These are phyloP conservation scores for Capronia americana DNA, from an alignment of 2,329 filamentous ascomycete species.

Conservation along the genomic window DNA sequence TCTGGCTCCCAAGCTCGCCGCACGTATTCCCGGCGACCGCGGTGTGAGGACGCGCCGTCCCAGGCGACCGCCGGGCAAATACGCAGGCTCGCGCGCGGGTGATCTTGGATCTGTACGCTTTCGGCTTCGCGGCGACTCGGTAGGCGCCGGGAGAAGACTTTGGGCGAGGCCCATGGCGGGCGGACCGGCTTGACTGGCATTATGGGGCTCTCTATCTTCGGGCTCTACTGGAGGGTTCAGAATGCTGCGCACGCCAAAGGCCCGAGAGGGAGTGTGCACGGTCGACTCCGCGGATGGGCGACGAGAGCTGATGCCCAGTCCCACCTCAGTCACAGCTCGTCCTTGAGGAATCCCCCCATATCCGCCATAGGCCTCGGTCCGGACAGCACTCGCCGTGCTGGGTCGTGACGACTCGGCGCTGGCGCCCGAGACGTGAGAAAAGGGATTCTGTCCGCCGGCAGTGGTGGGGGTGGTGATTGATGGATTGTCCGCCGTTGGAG, in stretches of 20 bases:
- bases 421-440: slow-evolving; percentile 8
- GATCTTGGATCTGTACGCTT: slow-evolving; percentile 37
- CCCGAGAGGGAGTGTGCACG: slow-evolving; percentile 38
- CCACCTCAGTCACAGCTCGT: slow-evolving; percentile 23
- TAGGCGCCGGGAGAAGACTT: slow-evolving; percentile 37
- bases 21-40: slow-evolving; percentile 60
- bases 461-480: slow-evolving; percentile 28
- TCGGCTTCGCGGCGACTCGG: slow-evolving; percentile 40
- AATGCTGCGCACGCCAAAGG: slow-evolving; percentile 54
- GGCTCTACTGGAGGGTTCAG: slow-evolving; percentile 51
- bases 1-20: slow-evolving; percentile 56
- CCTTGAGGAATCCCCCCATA: slow-evolving; percentile 23
- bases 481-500: slow-evolving; percentile 27
- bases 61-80: slow-evolving; percentile 10
- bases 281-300: slow-evolving; percentile 28
- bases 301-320: slow-evolving; percentile 16
- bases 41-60: slow-evolving; percentile 62
- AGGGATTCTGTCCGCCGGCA: slow-evolving; percentile 22
- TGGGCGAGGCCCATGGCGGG: slow-evolving; percentile 24
- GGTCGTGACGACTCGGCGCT: slow-evolving; percentile 31
- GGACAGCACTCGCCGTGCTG: slow-evolving; percentile 28
- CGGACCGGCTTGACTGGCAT: slow-evolving; percentile 17
- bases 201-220: slow-evolving; percentile 17
- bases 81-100: slow-evolving; percentile 29
- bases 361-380: slow-evolving; percentile 29